A percentile compares a stretch with the other conserved stretches of the same genome.
Evolutionary conservation across 495 filamentous ascomycete species (phyloP).

Genomic region (Aeminium ludgeri): DNA sequence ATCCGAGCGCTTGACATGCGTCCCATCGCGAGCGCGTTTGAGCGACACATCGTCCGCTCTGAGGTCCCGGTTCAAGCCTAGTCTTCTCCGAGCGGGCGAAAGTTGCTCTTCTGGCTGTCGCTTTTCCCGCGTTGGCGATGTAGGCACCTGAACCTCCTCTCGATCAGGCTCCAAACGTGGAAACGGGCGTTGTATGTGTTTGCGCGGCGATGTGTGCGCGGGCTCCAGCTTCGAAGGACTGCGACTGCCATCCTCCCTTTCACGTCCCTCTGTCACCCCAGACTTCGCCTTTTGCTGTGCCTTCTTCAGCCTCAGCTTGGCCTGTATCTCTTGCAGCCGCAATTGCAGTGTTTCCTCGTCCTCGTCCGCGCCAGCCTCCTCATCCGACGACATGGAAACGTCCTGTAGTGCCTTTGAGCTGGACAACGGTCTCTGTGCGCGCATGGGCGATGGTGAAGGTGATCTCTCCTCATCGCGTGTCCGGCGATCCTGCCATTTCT

Average conservation of each 20-base stretch:
- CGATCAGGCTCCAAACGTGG: too few species aligned
- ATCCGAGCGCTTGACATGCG: conserved; percentile 5
- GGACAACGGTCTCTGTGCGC: conserved; percentile 11
- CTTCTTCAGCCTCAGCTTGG: conserved; percentile 74
- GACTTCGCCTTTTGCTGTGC: conserved; percentile 36
- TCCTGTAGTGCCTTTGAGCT: conserved; percentile 6
- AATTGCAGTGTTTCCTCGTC: conserved; percentile 82
- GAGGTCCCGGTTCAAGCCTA: conserved; percentile 83
- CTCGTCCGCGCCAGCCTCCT: conserved; percentile 38
- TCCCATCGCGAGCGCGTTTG: conserved; percentile 38
- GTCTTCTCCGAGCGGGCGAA: conserved; percentile 60
- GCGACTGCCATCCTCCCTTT: conserved; percentile 1
- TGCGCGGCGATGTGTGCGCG: not conserved
- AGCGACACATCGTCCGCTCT: conserved; percentile 72
- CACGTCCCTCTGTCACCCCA: conserved; percentile 15
- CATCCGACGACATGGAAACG: conserved; percentile 14
- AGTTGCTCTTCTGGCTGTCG: conserved; percentile 33
- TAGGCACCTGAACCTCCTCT: conserved; percentile 53
- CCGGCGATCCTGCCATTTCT: conserved; percentile 46
- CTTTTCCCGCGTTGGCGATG: conserved; percentile 51
- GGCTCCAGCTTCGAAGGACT: not conserved
- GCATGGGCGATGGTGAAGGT: conserved; percentile 33
- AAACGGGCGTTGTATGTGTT: too few species aligned
- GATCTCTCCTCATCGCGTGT: conserved; percentile 23
- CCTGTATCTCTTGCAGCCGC: conserved; percentile 70